Evolutionary conservation across 2,329 filamentous ascomycete genomes (phyloP), one percentile per base, ranked within the genome.

Genomic region (Aspergillus ruber): DNA sequence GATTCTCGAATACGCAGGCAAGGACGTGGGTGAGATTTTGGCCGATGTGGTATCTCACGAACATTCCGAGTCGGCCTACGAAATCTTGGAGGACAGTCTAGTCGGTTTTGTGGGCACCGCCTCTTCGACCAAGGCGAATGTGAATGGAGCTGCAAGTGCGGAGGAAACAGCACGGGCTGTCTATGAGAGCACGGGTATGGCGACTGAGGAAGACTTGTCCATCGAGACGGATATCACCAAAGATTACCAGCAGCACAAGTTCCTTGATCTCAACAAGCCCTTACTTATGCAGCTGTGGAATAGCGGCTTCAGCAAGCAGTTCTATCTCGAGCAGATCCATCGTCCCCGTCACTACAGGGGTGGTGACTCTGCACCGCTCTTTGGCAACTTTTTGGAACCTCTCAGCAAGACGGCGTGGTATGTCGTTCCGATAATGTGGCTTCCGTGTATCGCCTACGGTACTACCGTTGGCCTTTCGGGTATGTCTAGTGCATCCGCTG

Each of bases 371-470:
- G 93, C 93, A 33, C 93, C 93, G 17, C 73, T 98, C 20, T 98
- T 98, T 70, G 93, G 93, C 50, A 97, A 98, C 72, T 95, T 98
- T 67, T 76, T 98, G n/a, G 93, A 98, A 72, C 93, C 93, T n/a
- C 74, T 98, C 50, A 90, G 85, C 68, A 86, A 90, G 77, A 98
- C 93, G 2, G 82, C 93, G 1, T 98, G 93, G 93, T 98, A 85
- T 82, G 68, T 95, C 40, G 78, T 98, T 9, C 93, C 93, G 2
- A 76, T 76, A 0, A 51, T 95, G 1, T 98, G 93, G 93, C 66
- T 93, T 38, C 93, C 93, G n/a, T 79, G 76, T 15, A 80, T 95
- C 38, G 59, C 74, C 8, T 95, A 90, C 63, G 89, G 87, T 21
- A 81, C 84, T 9, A 81, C 78, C 51, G 59, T 86, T 17, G 84